phyloP scores from a whole-genome alignment of 257 asterid genomes.

The Lycium ferocissimum region DNA sequence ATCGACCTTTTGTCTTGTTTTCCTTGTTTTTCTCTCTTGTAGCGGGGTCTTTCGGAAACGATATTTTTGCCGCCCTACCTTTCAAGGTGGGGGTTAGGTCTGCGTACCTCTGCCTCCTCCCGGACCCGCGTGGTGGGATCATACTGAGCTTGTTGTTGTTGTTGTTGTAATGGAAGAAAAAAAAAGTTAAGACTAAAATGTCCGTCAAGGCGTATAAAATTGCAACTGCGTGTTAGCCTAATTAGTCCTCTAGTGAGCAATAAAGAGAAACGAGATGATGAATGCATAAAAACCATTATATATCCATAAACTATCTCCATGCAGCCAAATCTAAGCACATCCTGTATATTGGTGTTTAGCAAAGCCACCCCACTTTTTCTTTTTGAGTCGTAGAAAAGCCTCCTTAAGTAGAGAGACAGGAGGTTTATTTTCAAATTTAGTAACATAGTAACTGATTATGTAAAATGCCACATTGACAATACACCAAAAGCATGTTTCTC shows the following conservation, averaged over 20 bases:
- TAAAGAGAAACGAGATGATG: constrained; percentile 14
- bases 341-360: not conserved
- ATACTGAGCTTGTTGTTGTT: no score
- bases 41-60: no score
- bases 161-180: not conserved
- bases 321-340: constrained; percentile 19
- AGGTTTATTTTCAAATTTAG: not conserved
- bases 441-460: not conserved
- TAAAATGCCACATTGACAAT: not conserved
- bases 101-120: no score
- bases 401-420: constrained; percentile 16
- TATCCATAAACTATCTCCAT: constrained; percentile 13
- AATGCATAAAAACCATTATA: constrained; percentile 14
- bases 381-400: not conserved
- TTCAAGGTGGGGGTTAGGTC: no score
- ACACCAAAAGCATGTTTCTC: not conserved
- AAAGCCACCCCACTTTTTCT: not conserved
- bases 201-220: not conserved
- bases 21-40: no score
- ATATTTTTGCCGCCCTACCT: no score
- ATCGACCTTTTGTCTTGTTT: no score
- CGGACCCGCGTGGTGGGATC: no score
- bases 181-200: not conserved
- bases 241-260: not conserved
- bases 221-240: constrained; percentile 7